Percentiles rank a stretch among this genome's conserved stretches.
Conservation (phyloP, 2,329 filamentous ascomycete genomes). For the Fusarium hainanense region DNA sequence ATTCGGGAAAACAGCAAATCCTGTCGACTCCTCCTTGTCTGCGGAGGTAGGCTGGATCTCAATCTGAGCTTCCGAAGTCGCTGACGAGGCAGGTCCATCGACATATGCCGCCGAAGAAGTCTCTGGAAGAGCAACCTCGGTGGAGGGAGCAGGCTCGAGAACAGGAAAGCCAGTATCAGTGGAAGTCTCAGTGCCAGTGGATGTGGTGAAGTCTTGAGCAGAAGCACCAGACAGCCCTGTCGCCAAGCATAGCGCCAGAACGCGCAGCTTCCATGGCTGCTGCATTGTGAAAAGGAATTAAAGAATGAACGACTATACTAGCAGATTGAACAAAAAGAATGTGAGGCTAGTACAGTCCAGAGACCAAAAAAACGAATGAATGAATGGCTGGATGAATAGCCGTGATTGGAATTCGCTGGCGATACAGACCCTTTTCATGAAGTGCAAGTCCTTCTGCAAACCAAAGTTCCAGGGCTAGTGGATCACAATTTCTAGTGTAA, state of each 20-base stretch:
- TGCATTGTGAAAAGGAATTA: constrained; percentile 1
- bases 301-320: background rate
- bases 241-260: constrained; percentile 13
- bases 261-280: constrained; percentile 11
- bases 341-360: background rate
- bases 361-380: background rate
- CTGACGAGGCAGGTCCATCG: background rate
- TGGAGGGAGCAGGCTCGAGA: background rate
- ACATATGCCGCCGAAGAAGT: background rate
- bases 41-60: background rate
- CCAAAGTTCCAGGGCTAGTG: background rate
- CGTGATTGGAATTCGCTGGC: background rate
- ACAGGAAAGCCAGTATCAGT: rapidly evolving
- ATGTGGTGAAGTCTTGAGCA: background rate
- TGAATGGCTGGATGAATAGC: background rate
- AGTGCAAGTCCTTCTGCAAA: background rate
- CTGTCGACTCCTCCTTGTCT: background rate
- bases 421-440: constrained; percentile 14
- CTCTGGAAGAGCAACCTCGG: background rate
- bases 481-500: constrained; percentile 2
- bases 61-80: background rate
- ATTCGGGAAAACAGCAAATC: background rate
- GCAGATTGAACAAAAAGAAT: background rate
- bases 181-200: background rate
- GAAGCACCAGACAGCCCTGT: background rate